Evolutionary conservation across 169 alveolate species (phyloP).

Genomic region (Plasmodium ovale): DNA sequence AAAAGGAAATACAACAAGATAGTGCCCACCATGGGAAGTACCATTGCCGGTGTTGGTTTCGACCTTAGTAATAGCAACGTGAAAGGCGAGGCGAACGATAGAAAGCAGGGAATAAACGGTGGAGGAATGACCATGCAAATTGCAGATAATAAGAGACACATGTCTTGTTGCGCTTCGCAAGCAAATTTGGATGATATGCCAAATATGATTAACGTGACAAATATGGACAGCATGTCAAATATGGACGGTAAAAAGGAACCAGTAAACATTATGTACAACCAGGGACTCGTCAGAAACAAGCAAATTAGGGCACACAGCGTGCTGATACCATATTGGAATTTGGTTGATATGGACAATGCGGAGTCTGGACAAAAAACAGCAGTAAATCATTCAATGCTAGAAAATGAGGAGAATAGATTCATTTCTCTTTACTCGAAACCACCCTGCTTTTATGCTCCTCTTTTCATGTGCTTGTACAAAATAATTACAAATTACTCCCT

Average conservation of each 20-base stretch:
- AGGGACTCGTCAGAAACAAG: constrained; percentile 70
- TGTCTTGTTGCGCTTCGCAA: too few species aligned
- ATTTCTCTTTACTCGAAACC: constrained; percentile 72
- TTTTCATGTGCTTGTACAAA: constrained; percentile 73
- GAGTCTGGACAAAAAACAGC: constrained; percentile 30
- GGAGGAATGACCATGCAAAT: too few species aligned
- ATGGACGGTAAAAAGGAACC: constrained; percentile 4
- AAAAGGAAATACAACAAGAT: constrained; percentile 65
- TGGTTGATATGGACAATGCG: constrained; percentile 49
- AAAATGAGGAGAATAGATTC: constrained; percentile 61
- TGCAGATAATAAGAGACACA: too few species aligned
- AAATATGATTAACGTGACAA: neutral
- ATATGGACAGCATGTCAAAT: too few species aligned
- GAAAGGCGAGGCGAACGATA: too few species aligned
- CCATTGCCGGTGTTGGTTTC: too few species aligned
- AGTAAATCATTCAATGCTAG: constrained; percentile 25
- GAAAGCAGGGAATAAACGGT: too few species aligned
- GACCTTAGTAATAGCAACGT: neutral
- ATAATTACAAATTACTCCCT: constrained; percentile 61
- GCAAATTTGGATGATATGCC: neutral
- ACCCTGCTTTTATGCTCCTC: constrained; percentile 74
- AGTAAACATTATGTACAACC: constrained; percentile 55
- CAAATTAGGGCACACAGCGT: constrained; percentile 15
- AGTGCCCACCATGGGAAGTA: neutral
- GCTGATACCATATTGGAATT: constrained; percentile 75